Base-by-base conservation (phyloP, 176 grass and related monocot species). In the Rhynchospora pubera region DNA sequence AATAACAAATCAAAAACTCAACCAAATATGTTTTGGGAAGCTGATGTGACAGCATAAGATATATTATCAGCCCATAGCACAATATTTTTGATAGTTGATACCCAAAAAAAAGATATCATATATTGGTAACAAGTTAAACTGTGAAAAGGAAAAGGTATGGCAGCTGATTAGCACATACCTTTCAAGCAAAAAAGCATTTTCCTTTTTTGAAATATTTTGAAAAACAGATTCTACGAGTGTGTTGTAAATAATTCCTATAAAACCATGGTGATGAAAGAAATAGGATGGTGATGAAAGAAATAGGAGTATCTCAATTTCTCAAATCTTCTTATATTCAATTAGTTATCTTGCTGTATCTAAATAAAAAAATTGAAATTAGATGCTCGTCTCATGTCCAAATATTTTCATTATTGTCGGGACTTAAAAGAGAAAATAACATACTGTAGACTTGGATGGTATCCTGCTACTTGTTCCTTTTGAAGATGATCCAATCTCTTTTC, bases 391-490 rank as follows among this genome's bases (percentile, higher is more conserved):
- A 22, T 50, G 45, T 73, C 47, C n/a, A 6, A 72, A 48, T 1
- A 13, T 48, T 23, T 67, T 4, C 45, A 24, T 75, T 53, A 26
- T 75, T 53, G 34, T 7, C 26, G 22, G 47, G 71, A 0, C 71
- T 53, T 28, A 51, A 9, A 75, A 75, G 48, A 75, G 22, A 75
- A 52, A 52, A 75, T 24, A 75, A 30, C 71, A 28, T 75, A 75
- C 71, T 52, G 71, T 75, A 8, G 71, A 53, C 46, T 52, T 51
- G 11, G 47, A 19, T 16, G 47, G 6, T 5, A 16, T 52, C 53
- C 46, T 88, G 42, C 39, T 26, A 7, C 24, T 69, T 26, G 68
- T 84, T 89, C 66, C 66, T 90, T 32, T 84, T 58, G 9, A 51
- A 82, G 51, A 44, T 6, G 18, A 52, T 0, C 46, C 47, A 53